Conservation (phyloP, 768 basidiomycete genomes). For the Leccinum disarticulatum region DNA sequence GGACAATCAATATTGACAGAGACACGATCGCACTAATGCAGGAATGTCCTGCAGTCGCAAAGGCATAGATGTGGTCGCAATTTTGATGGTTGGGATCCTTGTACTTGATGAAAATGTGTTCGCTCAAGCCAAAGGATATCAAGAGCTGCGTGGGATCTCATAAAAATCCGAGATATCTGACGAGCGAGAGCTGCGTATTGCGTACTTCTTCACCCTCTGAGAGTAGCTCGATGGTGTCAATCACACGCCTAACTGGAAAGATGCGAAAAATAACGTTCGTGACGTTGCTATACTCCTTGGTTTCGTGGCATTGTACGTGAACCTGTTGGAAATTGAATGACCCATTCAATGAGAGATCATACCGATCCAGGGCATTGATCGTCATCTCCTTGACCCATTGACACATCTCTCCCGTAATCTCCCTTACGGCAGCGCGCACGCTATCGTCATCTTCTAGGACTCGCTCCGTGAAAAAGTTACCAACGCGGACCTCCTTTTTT, state of each 20-base stretch:
- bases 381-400: slow-evolving; percentile 50
- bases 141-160: slow-evolving; percentile 51
- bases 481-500: slow-evolving; percentile 10
- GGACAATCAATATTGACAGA: no score
- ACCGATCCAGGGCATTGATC: slow-evolving; percentile 71
- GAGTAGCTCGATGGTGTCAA: slow-evolving; percentile 18
- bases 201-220: slow-evolving; percentile 17
- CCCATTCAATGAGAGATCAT: slow-evolving; percentile 20
- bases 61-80: slow-evolving; percentile 35
- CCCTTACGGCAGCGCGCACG: slow-evolving; percentile 53
- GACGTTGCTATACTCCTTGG: slow-evolving; percentile 52
- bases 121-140: slow-evolving; percentile 39
- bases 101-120: slow-evolving; percentile 9
- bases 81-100: slow-evolving; percentile 24
- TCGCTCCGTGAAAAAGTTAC: slow-evolving; percentile 1
- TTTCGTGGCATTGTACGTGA: slow-evolving; percentile 58
- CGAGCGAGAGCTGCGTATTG: slow-evolving; percentile 44
- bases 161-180: slow-evolving; percentile 57
- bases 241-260: background rate
- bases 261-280: slow-evolving; percentile 48
- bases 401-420: slow-evolving; percentile 53
- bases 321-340: slow-evolving; percentile 41
- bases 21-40: no score
- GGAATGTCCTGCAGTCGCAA: slow-evolving; percentile 28
- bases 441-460: slow-evolving; percentile 31